A percentile compares a stretch with the other conserved stretches of the same genome.
Conservation (phyloP, 768 basidiomycete genomes). For the Mycena pura region DNA sequence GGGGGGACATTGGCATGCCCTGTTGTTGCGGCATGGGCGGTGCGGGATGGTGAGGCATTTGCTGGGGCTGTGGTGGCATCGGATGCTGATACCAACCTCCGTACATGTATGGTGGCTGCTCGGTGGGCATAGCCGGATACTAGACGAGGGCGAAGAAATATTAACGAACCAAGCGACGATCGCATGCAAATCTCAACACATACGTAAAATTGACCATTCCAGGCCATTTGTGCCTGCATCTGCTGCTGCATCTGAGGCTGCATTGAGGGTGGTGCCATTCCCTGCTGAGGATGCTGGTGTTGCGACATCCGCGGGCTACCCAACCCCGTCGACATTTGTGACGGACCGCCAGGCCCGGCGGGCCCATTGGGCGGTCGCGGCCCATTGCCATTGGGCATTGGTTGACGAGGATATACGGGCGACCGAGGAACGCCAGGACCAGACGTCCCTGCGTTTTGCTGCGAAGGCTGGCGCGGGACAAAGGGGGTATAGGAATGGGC, state of each 20-base stretch:
- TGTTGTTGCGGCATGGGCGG: conserved; percentile 54
- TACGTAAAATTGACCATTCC: conserved; percentile 62
- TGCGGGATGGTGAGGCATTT: conserved; percentile 56
- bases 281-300: conserved; percentile 64
- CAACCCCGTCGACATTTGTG: conserved; percentile 57
- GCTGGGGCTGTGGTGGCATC: conserved; percentile 51
- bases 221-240: conserved; percentile 49
- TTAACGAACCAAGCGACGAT: background rate
- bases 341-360: conserved; percentile 58
- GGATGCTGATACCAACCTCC: conserved; percentile 49
- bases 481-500: conserved; percentile 54
- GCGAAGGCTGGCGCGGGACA: conserved; percentile 55
- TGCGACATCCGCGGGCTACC: conserved; percentile 69
- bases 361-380: conserved; percentile 65
- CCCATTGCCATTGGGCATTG: conserved; percentile 65
- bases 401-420: conserved; percentile 64
- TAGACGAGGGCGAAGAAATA: conserved; percentile 28
- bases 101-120: conserved; percentile 54
- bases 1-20: conserved; percentile 72
- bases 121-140: conserved; percentile 48
- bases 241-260: conserved; percentile 37
- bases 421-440: conserved; percentile 66
- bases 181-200: conserved; percentile 35
- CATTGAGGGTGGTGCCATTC: conserved; percentile 55
- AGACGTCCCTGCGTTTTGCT: conserved; percentile 52